phyloP scores from a whole-genome alignment of 192 early-diverging fungal species.

The Podila horticola region DNA sequence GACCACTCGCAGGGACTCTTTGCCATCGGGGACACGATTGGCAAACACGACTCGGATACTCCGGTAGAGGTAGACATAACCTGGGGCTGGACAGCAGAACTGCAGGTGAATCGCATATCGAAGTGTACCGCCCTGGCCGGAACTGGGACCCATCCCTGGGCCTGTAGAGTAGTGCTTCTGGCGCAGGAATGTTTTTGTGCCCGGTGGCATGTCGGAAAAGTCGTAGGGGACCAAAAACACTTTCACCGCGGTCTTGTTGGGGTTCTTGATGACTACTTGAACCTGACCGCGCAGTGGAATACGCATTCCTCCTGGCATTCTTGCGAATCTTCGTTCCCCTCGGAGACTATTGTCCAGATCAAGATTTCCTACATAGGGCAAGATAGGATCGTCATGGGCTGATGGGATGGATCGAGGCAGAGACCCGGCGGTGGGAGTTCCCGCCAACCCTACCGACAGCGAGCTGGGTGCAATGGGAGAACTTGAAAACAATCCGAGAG shows the following conservation, averaged over 20 bases:
- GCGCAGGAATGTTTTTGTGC: slow-evolving; percentile 80
- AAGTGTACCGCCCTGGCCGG: slow-evolving; percentile 45
- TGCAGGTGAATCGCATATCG: slow-evolving; percentile 86
- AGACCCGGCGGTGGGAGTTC: slow-evolving; percentile 7
- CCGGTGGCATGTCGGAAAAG: slow-evolving; percentile 75
- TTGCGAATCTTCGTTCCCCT: slow-evolving; percentile 50
- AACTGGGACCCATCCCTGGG: slow-evolving; percentile 15
- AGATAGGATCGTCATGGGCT: slow-evolving; percentile 58
- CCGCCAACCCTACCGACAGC: slow-evolving; percentile 5
- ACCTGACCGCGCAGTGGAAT: slow-evolving; percentile 79
- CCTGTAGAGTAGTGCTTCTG: slow-evolving; percentile 76
- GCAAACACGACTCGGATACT: slow-evolving; percentile 81
- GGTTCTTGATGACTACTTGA: slow-evolving; percentile 86
- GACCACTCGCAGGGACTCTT: slow-evolving; percentile 71
- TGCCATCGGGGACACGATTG: slow-evolving; percentile 67
- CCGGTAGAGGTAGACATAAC: slow-evolving; percentile 71
- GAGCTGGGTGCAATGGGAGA: slow-evolving; percentile 12
- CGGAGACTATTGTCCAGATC: slow-evolving; percentile 65
- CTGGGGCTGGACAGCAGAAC: slow-evolving; percentile 64
- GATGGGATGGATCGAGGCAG: slow-evolving; percentile 11
- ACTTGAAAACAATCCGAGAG: slow-evolving; percentile 26
- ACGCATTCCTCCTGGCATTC: slow-evolving; percentile 67
- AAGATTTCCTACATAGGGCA: slow-evolving; percentile 83
- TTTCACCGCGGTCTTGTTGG: slow-evolving; percentile 79
- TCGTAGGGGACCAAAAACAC: slow-evolving; percentile 85